Conservation (phyloP, 2,329 filamentous ascomycete genomes). For the Neonectria sp. region DNA sequence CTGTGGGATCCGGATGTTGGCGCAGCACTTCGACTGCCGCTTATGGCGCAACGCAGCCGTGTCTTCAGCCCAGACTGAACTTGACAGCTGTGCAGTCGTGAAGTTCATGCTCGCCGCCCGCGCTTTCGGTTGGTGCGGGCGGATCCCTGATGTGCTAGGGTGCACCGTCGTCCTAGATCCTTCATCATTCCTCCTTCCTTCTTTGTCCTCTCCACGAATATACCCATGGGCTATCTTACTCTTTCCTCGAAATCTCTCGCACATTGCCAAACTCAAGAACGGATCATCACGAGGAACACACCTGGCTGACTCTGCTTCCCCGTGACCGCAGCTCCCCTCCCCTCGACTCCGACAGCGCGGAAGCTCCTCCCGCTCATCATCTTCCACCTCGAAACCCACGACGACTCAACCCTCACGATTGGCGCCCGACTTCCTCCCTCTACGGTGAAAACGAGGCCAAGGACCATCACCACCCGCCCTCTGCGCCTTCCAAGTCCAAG, state of each 20-base stretch:
- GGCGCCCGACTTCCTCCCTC: constrained; percentile 71
- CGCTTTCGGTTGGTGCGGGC: constrained; percentile 2
- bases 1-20: constrained; percentile 12
- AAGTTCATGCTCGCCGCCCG: constrained; percentile 3
- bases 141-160: constrained; percentile 17
- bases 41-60: constrained; percentile 15
- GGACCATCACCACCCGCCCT: constrained; percentile 17
- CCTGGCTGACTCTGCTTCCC: constrained; percentile 39
- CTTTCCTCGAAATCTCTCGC: not conserved
- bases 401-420: constrained; percentile 49
- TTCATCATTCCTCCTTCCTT: constrained; percentile 21
- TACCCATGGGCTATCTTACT: not conserved
- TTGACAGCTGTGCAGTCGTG: constrained; percentile 5
- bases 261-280: not conserved
- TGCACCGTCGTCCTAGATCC: constrained; percentile 26
- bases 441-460: constrained; percentile 51
- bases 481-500: constrained; percentile 56
- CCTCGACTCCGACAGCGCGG: constrained; percentile 40
- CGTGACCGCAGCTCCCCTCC: constrained; percentile 43
- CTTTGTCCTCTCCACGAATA: not conserved
- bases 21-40: constrained; percentile 16
- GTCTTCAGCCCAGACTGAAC: not conserved
- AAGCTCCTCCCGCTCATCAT: constrained; percentile 48
- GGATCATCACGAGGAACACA: constrained; percentile 8
- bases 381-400: constrained; percentile 56